phyloP scores from a whole-genome alignment of 257 asterid species.

The Scutellaria barbata region DNA sequence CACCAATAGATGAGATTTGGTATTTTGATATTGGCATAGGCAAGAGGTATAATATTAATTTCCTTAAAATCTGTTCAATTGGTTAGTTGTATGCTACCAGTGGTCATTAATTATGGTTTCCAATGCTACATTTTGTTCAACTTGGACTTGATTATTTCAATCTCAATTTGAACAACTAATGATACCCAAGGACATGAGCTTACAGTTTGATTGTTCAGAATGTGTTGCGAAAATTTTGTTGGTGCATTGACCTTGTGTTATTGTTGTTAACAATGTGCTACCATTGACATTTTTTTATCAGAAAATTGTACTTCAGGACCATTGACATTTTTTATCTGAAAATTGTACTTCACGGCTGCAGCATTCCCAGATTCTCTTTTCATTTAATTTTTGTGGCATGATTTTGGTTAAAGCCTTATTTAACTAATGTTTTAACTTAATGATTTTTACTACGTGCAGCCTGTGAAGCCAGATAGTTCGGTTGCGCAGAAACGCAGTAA shows the following conservation, averaged over 20 bases:
- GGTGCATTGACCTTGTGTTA: not conserved
- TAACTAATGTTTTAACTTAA: constrained; percentile 3
- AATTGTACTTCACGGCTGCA: no score
- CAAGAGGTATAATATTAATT: not conserved
- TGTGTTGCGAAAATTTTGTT: not conserved
- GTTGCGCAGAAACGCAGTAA: constrained; percentile 84
- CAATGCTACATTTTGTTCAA: not conserved
- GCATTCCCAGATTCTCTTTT: not conserved
- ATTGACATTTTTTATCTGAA: not conserved
- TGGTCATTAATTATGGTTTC: not conserved
- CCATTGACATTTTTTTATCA: not conserved
- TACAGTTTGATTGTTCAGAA: not conserved
- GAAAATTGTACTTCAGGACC: not conserved
- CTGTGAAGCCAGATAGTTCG: constrained; percentile 68
- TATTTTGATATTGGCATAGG: constrained; percentile 13
- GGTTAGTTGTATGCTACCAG: not conserved
- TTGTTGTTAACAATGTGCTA: not conserved
- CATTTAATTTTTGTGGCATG: not conserved
- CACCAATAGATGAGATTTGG: constrained; percentile 1
- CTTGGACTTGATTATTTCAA: constrained; percentile 6
- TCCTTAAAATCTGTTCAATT: not conserved
- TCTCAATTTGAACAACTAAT: not conserved
- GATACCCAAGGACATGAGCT: not conserved
- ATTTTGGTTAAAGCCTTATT: not conserved
- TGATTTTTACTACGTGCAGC: constrained; percentile 52